These are phyloP conservation scores for Xylona heveae DNA, from an alignment of 495 filamentous ascomycete genomes.

Conservation along the genomic window DNA sequence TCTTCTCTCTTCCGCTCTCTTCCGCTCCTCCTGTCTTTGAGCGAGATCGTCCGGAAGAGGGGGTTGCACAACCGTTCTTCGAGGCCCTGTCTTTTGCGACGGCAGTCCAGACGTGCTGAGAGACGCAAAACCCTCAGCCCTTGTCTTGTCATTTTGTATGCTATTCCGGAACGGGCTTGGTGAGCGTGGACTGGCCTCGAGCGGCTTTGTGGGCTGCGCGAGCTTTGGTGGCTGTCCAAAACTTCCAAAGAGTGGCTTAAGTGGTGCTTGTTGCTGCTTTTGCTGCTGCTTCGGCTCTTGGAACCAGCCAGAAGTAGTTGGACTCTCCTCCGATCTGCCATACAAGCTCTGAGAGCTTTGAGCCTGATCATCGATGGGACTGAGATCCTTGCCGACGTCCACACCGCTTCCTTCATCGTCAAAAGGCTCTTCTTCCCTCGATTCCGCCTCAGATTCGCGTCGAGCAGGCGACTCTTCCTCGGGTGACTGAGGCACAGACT, in stretches of 20 bases:
- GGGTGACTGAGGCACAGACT: conserved; percentile 3
- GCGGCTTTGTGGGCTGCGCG: no score
- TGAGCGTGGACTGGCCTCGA: conserved; percentile 48
- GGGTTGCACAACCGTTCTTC: conserved; percentile 7
- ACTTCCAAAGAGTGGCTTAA: conserved; percentile 42
- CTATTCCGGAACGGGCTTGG: conserved; percentile 49
- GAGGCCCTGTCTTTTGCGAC: conserved; percentile 5
- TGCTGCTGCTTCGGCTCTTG: no score
- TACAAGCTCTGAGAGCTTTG: conserved; percentile 36
- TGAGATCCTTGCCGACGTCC: conserved; percentile 47
- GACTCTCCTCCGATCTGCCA: conserved; percentile 10
- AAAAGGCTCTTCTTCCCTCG: conserved; percentile 19
- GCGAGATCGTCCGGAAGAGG: conserved; percentile 12
- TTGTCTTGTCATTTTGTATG: background rate
- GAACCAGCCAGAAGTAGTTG: no score
- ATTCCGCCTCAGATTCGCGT: no score
- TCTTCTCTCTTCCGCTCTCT: conserved; percentile 18
- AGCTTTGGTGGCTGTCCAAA: conserved; percentile 27
- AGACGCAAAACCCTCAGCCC: conserved; percentile 29
- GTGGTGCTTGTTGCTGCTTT: conserved; percentile 19
- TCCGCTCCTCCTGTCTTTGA: conserved; percentile 19
- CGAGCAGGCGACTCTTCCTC: no score
- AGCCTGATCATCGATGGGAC: conserved; percentile 25
- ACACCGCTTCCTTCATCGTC: conserved; percentile 36
- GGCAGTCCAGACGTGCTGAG: conserved; percentile 29